These are phyloP conservation scores for Chaetothyriales sp. DNA, from an alignment of 2,329 filamentous ascomycete genomes.

Conservation along the genomic window DNA sequence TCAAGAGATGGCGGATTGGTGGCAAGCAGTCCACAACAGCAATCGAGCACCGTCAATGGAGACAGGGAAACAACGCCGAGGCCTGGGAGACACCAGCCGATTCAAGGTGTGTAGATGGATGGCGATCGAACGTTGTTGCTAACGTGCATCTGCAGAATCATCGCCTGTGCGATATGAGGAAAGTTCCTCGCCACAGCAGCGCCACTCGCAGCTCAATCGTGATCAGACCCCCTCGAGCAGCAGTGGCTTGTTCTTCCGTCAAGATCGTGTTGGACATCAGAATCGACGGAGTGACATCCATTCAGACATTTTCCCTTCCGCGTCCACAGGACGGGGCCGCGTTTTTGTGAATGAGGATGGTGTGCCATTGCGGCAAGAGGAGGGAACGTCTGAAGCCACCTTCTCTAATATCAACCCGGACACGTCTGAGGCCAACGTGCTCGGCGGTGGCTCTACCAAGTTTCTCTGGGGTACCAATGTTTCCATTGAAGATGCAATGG, in stretches of 20 bases:
- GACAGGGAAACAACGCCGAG: slow-evolving; percentile 31
- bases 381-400: slow-evolving; percentile 42
- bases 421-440: slow-evolving; percentile 78
- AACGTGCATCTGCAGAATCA: slow-evolving; percentile 48
- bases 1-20: neutral
- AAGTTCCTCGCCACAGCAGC: slow-evolving; percentile 74
- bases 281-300: slow-evolving; percentile 74
- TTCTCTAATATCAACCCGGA: slow-evolving; percentile 60
- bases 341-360: slow-evolving; percentile 52
- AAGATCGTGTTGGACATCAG: slow-evolving; percentile 39
- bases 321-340: slow-evolving; percentile 39
- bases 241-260: slow-evolving; percentile 71
- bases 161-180: slow-evolving; percentile 84
- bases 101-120: slow-evolving; percentile 25
- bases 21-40: neutral
- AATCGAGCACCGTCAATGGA: slow-evolving; percentile 24
- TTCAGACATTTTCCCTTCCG: slow-evolving; percentile 51
- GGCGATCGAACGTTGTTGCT: neutral
- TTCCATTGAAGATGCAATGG: slow-evolving; percentile 77
- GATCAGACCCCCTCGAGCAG: slow-evolving; percentile 67
- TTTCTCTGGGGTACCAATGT: slow-evolving; percentile 97
- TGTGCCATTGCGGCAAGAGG: slow-evolving; percentile 37
- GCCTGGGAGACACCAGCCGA: slow-evolving; percentile 20
- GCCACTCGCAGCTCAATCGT: slow-evolving; percentile 38
- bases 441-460: slow-evolving; percentile 66